Evolutionary conservation across 2,329 filamentous ascomycete species (phyloP), one percentile per base, ranked within the genome.

Genomic region (Beauveria sp.): DNA sequence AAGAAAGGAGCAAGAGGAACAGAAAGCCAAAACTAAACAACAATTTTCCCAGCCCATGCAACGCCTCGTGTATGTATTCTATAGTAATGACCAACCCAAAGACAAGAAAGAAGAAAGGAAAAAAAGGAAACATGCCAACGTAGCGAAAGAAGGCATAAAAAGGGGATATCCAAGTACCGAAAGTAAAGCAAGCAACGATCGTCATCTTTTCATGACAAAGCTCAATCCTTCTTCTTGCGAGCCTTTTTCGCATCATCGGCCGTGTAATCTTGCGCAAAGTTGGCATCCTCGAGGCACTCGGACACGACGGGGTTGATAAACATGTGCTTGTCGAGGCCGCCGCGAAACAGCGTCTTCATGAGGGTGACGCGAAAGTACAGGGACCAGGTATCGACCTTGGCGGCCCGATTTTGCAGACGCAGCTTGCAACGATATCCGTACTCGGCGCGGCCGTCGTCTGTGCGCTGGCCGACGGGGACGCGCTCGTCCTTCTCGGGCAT

Each of bases 391-490:
- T 83, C 77, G 55, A 84, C 79, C 49, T 73, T 66, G 66, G 82
- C 72, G 45, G 74, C 70, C 63, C 76, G 71, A 53, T 78, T 76
- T 18, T 79, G 75, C 6, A 83, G 73, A 42, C 77, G 77, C n/a
- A 83, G 70, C 64, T 77, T 80, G 65, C 80, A 75, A 8, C 80
- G 76, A 64, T 84, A 83, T 3, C 81, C 81, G 64, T 82, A 81
- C 64, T 83, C 80, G 38, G 74, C 71, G 3, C 76, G 73, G 9
- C 77, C 76, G 40, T 79, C 75, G 3, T 75, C 74, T 43, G 77
- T 78, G 5, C 71, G 68, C 63, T 75, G 76, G 3, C 70, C 71
- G 4, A 75, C 72, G 22, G 75, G 75, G 0, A 75, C 77, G 62
- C 80, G 74, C 1, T 77, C 76, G 62, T 79, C 78, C 45, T 71